Conservation (phyloP, 768 basidiomycete genomes). For the Gymnopilus junonius region DNA sequence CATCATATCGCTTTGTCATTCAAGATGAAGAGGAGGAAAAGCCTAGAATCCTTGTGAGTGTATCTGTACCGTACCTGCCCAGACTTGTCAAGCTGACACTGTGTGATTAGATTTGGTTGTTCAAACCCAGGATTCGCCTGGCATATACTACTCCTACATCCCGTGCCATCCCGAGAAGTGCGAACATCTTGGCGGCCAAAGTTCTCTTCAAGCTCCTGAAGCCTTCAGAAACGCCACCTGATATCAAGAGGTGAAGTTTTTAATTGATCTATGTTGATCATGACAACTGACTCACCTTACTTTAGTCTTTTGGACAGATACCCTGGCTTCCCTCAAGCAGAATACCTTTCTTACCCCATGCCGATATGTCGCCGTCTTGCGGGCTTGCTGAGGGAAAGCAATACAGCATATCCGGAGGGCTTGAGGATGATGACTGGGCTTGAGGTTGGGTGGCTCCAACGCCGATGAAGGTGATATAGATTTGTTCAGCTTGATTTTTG, state of each 20-base stretch:
- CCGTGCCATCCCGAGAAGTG: slow-evolving; percentile 63
- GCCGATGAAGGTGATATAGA: slow-evolving; percentile 15
- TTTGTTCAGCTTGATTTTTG: background rate
- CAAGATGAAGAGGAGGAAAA: slow-evolving; percentile 86
- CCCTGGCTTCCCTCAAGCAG: slow-evolving; percentile 87
- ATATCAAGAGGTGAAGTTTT: slow-evolving; percentile 54
- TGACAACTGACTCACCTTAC: slow-evolving; percentile 6
- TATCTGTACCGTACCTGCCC: background rate
- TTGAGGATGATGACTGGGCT: slow-evolving; percentile 81
- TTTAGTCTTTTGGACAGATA: slow-evolving; percentile 66
- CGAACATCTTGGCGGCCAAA: slow-evolving; percentile 74
- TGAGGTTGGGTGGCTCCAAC: slow-evolving; percentile 79
- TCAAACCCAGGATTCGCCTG: slow-evolving; percentile 86
- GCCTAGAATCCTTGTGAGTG: slow-evolving; percentile 76
- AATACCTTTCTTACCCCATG: slow-evolving; percentile 84
- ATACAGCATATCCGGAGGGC: slow-evolving; percentile 71
- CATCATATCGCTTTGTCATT: slow-evolving; percentile 89
- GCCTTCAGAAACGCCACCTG: slow-evolving; percentile 54
- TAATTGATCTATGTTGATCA: background rate
- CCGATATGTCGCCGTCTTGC: slow-evolving; percentile 75
- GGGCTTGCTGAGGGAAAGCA: slow-evolving; percentile 76
- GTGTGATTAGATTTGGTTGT: slow-evolving; percentile 80
- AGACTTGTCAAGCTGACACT: background rate
- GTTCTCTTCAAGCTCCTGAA: slow-evolving; percentile 83
- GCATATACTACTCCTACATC: slow-evolving; percentile 66